Evolutionary conservation across 2,329 filamentous ascomycete genomes (phyloP), one percentile per base, ranked within the genome.

Genomic region (Beauveria scarabaeidicola): DNA sequence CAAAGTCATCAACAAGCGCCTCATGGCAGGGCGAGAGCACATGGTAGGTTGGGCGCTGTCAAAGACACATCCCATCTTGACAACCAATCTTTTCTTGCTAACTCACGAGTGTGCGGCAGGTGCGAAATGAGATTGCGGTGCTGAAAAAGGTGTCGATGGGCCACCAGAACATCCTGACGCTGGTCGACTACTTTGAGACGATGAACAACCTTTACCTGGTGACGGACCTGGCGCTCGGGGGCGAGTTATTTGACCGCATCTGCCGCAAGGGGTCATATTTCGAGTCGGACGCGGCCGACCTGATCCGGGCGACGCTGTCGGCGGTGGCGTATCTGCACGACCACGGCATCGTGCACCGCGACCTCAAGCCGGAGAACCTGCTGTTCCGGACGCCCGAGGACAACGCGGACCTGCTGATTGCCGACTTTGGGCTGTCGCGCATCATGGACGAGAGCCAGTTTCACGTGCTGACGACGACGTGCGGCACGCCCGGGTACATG

Each of bases 381-480:
- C 83, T 99, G 25, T 99, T 99, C 78, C 85, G 94, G 66, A 97
- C 94, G 0, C 94, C 94, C 32, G 94, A 99, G 74, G 94, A 99
- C 73, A 97, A 97, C 69, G 91, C 94, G 52, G 94, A 99, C 74
- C 82, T 99, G 32, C 79, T 99, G 61, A 99, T 99, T 71, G 94
- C 94, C 63, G 94, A 99, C 72, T 99, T 99, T 73, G 94, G 94
- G 10, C 79, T 99, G 53, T 94, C 89, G 27, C 85, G 94, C 61
- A 97, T 99, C 75, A 97, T 99, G 93, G 94, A 99, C 70, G 94
- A 97, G 75, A 91, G 97, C 74, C 90, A 96, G 71, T 97, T 97
- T 74, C 94, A 97, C 71, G 93, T 97, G 32, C 78, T 99, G 63
- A 99, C 94, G 11, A 99, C 94, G 0, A 99, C 94, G 1, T 99